Evolutionary conservation across 1,139 yeast genomes (phyloP).

Genomic region (Taphrina sp.): DNA sequence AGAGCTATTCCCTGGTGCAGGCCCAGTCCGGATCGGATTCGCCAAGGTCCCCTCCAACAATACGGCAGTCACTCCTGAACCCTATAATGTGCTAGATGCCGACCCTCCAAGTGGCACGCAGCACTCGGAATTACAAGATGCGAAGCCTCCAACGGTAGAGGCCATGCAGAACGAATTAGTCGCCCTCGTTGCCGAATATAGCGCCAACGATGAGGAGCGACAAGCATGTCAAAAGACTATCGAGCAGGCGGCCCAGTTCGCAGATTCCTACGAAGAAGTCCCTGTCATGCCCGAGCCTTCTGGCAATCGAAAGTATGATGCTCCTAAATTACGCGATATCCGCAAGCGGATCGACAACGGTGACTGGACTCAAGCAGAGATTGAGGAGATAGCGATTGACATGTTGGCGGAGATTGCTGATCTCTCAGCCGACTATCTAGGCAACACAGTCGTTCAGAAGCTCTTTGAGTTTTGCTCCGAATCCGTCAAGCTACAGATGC

Average conservation of each 20-base stretch:
- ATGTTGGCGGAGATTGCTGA: constrained; percentile 91
- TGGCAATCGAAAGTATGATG: constrained; percentile 68
- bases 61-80: constrained; percentile 26
- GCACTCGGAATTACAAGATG: constrained; percentile 38
- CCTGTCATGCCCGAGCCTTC: constrained; percentile 44
- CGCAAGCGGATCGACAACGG: constrained; percentile 54
- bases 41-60: constrained; percentile 42
- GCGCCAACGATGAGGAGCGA: constrained; percentile 41
- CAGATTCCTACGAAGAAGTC: constrained; percentile 36
- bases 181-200: constrained; percentile 42
- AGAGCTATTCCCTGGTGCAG: constrained; percentile 71
- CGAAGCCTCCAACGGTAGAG: constrained; percentile 31
- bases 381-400: constrained; percentile 78
- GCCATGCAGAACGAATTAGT: constrained; percentile 15
- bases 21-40: constrained; percentile 48
- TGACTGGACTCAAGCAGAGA: constrained; percentile 52
- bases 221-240: constrained; percentile 38
- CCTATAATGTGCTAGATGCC: constrained; percentile 41
- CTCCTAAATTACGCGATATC: constrained; percentile 69
- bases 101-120: constrained; percentile 42
- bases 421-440: constrained; percentile 85
- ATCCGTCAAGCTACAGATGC: constrained; percentile 73
- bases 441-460: constrained; percentile 93
- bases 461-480: constrained; percentile 72
- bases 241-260: constrained; percentile 42